phyloP scores from a whole-genome alignment of 805 yeast genomes.

The Blastobotrys attinorum region DNA sequence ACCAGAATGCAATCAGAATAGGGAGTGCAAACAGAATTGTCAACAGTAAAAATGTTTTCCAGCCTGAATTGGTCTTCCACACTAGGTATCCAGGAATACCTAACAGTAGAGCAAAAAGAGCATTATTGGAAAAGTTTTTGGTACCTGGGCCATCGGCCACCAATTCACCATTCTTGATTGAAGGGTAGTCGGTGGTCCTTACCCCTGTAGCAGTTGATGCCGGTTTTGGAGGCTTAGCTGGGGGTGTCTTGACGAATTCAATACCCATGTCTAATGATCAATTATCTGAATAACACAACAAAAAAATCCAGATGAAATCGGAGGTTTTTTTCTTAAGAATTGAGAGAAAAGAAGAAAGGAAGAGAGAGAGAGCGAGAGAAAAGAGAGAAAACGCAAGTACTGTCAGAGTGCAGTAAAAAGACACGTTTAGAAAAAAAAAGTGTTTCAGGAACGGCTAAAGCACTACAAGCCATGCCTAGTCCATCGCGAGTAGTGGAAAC shows the following conservation, averaged over 20 bases:
- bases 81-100: slow-evolving; percentile 57
- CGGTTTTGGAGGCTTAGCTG: slow-evolving; percentile 37
- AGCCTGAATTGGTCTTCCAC: slow-evolving; percentile 58
- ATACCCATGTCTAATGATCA: slow-evolving; percentile 21
- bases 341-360: neutral
- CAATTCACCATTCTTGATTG: slow-evolving; percentile 77
- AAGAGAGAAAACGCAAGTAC: neutral
- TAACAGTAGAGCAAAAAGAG: slow-evolving; percentile 41
- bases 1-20: slow-evolving; percentile 76
- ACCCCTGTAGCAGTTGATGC: slow-evolving; percentile 42
- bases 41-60: slow-evolving; percentile 58
- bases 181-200: slow-evolving; percentile 48
- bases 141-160: slow-evolving; percentile 92
- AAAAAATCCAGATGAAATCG: neutral
- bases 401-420: no score
- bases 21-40: slow-evolving; percentile 52
- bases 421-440: no score
- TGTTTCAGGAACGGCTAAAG: no score
- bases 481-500: neutral
- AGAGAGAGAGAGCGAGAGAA: neutral
- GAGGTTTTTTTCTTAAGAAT: neutral
- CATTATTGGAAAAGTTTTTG: slow-evolving; percentile 59
- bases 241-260: slow-evolving; percentile 57
- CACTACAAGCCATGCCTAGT: neutral
- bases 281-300: neutral